These are phyloP conservation scores for Porcisia hertigi DNA, from an alignment of 208 protist genomes.

Conservation along the genomic window DNA sequence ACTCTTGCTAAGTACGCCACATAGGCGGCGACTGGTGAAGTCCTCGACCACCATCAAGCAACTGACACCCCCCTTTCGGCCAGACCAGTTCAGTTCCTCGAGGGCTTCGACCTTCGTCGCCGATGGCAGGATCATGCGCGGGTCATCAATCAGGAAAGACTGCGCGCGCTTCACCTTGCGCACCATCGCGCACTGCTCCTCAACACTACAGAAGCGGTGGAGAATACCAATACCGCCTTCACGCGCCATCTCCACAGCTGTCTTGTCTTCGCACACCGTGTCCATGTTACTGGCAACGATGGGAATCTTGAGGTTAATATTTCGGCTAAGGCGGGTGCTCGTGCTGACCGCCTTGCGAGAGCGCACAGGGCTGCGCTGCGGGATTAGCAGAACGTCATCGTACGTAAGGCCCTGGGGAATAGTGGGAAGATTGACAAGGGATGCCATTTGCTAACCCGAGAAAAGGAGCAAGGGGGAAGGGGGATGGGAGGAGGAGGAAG, in stretches of 20 bases:
- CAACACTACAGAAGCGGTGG: constrained; percentile 88
- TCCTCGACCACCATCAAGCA: constrained; percentile 82
- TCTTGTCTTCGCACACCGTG: constrained; percentile 91
- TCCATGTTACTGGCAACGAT: constrained; percentile 94
- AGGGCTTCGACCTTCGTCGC: constrained; percentile 62
- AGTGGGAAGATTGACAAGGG: constrained; percentile 24
- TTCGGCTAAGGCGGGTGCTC: constrained; percentile 63
- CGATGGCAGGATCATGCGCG: constrained; percentile 70
- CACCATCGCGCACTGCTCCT: constrained; percentile 90
- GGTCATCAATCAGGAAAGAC: constrained; percentile 88
- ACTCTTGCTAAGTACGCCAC: constrained; percentile 64
- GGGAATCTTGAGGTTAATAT: constrained; percentile 78
- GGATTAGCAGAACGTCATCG: constrained; percentile 90
- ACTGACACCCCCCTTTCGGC: constrained; percentile 73
- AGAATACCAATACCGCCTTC: constrained; percentile 91
- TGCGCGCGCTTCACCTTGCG: constrained; percentile 90
- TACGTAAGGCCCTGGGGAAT: constrained; percentile 80
- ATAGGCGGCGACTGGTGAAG: constrained; percentile 41
- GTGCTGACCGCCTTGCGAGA: constrained; percentile 74
- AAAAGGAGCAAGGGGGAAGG: no score
- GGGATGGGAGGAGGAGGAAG: neutral
- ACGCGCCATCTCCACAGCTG: constrained; percentile 83
- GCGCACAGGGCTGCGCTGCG: constrained; percentile 72
- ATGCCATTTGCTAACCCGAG: constrained; percentile 28
- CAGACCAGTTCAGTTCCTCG: constrained; percentile 69